Conservation (phyloP, 2,329 filamentous ascomycete species). For the Grosmannia huntii region DNA sequence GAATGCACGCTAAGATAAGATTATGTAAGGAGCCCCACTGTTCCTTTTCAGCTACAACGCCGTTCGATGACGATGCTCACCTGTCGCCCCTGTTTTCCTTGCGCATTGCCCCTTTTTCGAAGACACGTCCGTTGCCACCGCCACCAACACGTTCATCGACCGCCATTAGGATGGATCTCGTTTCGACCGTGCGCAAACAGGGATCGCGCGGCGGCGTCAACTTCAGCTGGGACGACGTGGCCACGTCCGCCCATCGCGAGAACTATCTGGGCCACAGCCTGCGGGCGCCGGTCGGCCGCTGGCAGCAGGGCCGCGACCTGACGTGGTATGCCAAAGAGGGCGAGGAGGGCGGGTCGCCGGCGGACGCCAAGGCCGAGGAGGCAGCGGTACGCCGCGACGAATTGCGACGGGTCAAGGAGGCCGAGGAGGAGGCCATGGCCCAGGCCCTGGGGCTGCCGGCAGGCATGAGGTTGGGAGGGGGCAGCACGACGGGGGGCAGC, state of each 20-base stretch:
- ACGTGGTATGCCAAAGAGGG: conserved; percentile 53
- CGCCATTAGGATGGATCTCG: conserved; percentile 61
- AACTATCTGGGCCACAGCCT: conserved; percentile 81
- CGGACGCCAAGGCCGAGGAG: conserved; percentile 17
- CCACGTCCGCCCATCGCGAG: conserved; percentile 75
- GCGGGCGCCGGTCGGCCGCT: conserved; percentile 84
- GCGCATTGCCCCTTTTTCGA: not conserved
- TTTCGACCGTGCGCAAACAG: conserved; percentile 78
- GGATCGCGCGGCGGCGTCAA: conserved; percentile 89
- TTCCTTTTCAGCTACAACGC: no score
- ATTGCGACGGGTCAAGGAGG: conserved; percentile 71
- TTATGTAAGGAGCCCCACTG: not conserved
- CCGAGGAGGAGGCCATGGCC: conserved; percentile 83
- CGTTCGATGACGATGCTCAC: no score
- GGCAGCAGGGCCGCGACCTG: conserved; percentile 66
- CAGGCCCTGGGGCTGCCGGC: conserved; percentile 60
- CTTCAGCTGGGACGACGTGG: conserved; percentile 94
- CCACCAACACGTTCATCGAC: no score
- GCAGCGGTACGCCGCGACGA: conserved; percentile 54
- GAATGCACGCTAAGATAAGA: not conserved
- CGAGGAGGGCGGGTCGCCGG: conserved; percentile 9
- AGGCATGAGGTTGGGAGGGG: conserved; percentile 21
- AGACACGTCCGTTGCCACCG: no score
- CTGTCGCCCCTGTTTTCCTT: no score
- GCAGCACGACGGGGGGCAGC: conserved; percentile 17